Conservation (phyloP, 2,329 filamentous ascomycete genomes). For the Acrodontium crateriforme region DNA sequence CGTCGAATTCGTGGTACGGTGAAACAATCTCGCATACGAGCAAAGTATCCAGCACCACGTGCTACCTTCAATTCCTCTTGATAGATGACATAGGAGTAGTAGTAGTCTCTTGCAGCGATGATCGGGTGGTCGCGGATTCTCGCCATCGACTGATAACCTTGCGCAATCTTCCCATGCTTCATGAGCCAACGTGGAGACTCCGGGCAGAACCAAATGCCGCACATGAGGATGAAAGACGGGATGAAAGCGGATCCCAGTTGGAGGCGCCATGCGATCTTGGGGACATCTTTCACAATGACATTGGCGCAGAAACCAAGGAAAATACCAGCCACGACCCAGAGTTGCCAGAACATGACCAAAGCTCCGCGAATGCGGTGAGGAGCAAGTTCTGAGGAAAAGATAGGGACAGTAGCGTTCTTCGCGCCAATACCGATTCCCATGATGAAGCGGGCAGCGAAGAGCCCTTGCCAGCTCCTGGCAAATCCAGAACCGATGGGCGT, state of each 20-base stretch:
- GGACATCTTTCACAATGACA: slow-evolving; percentile 46
- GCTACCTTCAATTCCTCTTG: slow-evolving; percentile 21
- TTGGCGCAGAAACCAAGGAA: slow-evolving; percentile 55
- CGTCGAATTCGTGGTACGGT: slow-evolving; percentile 33
- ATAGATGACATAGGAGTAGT: slow-evolving; percentile 32
- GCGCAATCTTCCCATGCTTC: slow-evolving; percentile 30
- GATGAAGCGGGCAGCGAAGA: slow-evolving; percentile 52
- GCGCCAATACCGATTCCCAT: slow-evolving; percentile 46
- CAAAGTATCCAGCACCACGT: slow-evolving; percentile 26
- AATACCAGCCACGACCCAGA: slow-evolving; percentile 42
- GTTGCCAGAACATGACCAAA: slow-evolving; percentile 73
- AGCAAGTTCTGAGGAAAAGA: slow-evolving; percentile 32
- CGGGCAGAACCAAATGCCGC: slow-evolving; percentile 22
- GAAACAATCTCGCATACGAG: slow-evolving; percentile 36
- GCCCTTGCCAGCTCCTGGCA: slow-evolving; percentile 45
- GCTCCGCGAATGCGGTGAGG: slow-evolving; percentile 41
- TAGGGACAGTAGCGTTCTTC: slow-evolving; percentile 33
- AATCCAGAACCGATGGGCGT: slow-evolving; percentile 55
- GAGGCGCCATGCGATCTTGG: slow-evolving; percentile 49
- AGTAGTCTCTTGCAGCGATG: slow-evolving; percentile 42
- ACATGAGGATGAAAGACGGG: slow-evolving; percentile 22
- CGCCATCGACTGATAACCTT: slow-evolving; percentile 37
- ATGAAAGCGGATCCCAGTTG: slow-evolving; percentile 53
- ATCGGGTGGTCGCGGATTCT: slow-evolving; percentile 36
- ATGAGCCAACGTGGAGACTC: slow-evolving; percentile 40